These are phyloP conservation scores for Takashimella tepidaria DNA, from an alignment of 1,284 basidiomycete genomes.

Conservation along the genomic window DNA sequence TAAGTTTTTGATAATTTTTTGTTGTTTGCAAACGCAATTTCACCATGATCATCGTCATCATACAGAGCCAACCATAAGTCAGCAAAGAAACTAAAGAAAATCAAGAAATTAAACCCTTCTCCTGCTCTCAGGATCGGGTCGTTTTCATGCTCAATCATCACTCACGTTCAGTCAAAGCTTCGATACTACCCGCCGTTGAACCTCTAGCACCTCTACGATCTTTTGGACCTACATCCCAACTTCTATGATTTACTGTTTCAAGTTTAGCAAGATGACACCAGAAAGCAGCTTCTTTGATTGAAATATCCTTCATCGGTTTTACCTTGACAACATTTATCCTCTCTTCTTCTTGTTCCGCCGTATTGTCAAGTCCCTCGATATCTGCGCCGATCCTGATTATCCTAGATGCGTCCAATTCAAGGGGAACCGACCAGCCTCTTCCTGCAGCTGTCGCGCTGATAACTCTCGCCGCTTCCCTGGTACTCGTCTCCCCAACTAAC, in stretches of 20 bases:
- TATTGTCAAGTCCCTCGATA: not conserved
- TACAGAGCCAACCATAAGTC: not conserved
- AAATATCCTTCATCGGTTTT: slow-evolving; percentile 65
- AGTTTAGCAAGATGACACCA: slow-evolving; percentile 30
- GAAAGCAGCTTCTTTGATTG: slow-evolving; percentile 64
- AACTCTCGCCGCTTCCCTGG: slow-evolving; percentile 69
- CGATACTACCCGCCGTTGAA: slow-evolving; percentile 54
- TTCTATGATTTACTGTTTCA: slow-evolving; percentile 66
- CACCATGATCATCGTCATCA: no score
- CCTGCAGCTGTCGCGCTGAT: slow-evolving; percentile 72
- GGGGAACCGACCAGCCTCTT: slow-evolving; percentile 67
- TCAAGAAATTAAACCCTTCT: not conserved
- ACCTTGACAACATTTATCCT: slow-evolving; percentile 26
- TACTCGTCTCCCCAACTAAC: slow-evolving; percentile 73
- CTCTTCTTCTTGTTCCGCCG: not conserved
- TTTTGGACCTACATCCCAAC: slow-evolving; percentile 54
- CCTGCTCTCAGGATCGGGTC: no score
- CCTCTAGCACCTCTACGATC: slow-evolving; percentile 50
- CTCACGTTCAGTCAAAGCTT: slow-evolving; percentile 66
- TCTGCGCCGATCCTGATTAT: no score
- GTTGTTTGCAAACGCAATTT: no score
- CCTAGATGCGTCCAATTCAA: slow-evolving; percentile 58
- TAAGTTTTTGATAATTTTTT: not conserved
- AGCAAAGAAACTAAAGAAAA: no score
- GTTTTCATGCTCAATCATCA: slow-evolving; percentile 3